Conservation (phyloP, 1,284 basidiomycete genomes). For the Sanghuangporus baumii region DNA sequence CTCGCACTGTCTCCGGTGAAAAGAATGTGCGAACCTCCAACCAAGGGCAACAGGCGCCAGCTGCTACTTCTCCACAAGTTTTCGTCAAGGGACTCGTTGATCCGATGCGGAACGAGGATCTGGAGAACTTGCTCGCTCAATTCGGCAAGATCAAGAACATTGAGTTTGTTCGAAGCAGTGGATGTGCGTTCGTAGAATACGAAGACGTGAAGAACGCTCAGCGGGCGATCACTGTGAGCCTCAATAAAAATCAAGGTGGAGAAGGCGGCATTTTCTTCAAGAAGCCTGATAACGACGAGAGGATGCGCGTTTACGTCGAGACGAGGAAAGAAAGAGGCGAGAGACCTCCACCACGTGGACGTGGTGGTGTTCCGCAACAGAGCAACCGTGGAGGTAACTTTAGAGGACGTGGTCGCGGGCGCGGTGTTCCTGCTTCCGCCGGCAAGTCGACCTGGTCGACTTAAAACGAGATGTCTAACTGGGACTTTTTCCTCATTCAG, state of each 20-base stretch:
- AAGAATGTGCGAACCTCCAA: not conserved
- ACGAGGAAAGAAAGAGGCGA: constrained; percentile 44
- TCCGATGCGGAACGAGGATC: constrained; percentile 54
- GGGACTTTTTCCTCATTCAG: not conserved
- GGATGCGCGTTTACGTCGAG: constrained; percentile 37
- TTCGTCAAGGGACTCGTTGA: constrained; percentile 87
- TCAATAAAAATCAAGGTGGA: constrained; percentile 65
- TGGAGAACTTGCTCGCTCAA: constrained; percentile 53
- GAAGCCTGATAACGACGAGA: constrained; percentile 36
- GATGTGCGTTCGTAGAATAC: constrained; percentile 96
- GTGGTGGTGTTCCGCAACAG: constrained; percentile 18
- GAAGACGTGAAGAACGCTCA: constrained; percentile 71
- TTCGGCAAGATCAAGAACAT: constrained; percentile 84
- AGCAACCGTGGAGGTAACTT: constrained; percentile 9
- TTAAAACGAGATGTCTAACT: not conserved
- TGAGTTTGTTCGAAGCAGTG: constrained; percentile 84
- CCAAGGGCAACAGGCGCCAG: constrained; percentile 52
- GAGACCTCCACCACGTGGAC: constrained; percentile 23
- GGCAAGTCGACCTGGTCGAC: not conserved
- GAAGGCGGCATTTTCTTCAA: constrained; percentile 77
- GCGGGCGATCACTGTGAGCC: constrained; percentile 75
- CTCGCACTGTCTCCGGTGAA: constrained; percentile 22
- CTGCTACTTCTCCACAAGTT: constrained; percentile 65
- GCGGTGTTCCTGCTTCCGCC: not conserved
- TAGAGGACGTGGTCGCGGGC: constrained; percentile 12